Base-by-base conservation (phyloP, 2,329 filamentous ascomycete species). In the Nigrograna mackinnonii region DNA sequence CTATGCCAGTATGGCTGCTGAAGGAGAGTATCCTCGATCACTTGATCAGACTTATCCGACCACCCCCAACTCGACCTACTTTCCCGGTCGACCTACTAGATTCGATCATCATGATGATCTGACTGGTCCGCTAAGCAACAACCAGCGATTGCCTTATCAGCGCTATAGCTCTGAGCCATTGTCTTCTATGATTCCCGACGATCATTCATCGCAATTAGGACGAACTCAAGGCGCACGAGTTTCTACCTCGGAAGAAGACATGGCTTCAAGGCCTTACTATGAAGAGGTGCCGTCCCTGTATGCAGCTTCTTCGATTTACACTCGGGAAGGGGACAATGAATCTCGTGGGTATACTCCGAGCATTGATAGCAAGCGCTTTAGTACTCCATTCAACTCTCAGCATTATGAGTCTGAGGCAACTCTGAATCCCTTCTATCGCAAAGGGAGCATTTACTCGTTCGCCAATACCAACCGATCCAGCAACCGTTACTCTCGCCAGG, bases 231-330 rank as follows among this genome's bases (percentile, higher is more conserved):
- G 49, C 21, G 18, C 41, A 11, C 50, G 44, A 12, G 16, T 28
- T 6, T 53, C 50, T 13, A 22, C 40, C 6, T 50, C 46, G 11
- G 52, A 50, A 4, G 46, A 38, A 6, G 45, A 50, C 18, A 19
- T 47, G 1, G 33, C 32, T 9, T 39, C 44, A 3, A 50, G 43
- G 18, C 52, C 57, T 1, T 64, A 64, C 42, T 64, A 66, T 37
- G 62, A 66, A 17, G 58, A 64, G 5, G 46, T 48, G 14, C n/a
- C n/a, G n/a, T 65, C 61, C 2, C 50, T 64, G 22, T 64, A 63
- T 37, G 47, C 54, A 3, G 55, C 50, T 26, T 67, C 63, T 4
- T 67, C 63, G 2, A 38, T 63, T n/a, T 66, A 67, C 22, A 62
- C 60, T 5, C 41, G 39, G 26, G 55, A 47, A 6, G 38, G 31